Evolutionary conservation across 768 basidiomycete genomes (phyloP).

Genomic region (Podaxis mareebaensis): DNA sequence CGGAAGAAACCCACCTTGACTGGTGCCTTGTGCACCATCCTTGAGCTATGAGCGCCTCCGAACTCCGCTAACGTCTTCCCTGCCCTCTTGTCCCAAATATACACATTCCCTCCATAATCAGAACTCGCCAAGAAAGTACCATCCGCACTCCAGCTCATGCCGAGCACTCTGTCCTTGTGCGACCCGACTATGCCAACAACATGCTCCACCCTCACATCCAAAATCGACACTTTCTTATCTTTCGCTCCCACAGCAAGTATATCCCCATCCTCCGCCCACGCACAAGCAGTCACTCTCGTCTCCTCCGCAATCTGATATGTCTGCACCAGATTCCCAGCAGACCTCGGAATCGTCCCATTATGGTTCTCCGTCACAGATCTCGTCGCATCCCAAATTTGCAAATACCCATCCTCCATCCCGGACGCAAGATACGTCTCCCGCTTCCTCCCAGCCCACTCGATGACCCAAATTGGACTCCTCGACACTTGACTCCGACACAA

Average conservation of each 20-base stretch:
- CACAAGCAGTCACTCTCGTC: slow-evolving; percentile 19
- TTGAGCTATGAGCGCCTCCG: slow-evolving; percentile 60
- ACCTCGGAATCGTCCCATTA: slow-evolving; percentile 16
- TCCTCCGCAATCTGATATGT: slow-evolving; percentile 26
- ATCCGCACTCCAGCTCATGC: slow-evolving; percentile 74
- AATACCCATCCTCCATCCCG: slow-evolving; percentile 49
- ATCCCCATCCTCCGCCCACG: slow-evolving; percentile 58
- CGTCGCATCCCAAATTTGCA: slow-evolving; percentile 57
- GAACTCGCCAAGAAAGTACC: slow-evolving; percentile 81
- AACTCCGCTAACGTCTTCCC: slow-evolving; percentile 60
- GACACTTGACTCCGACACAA: slow-evolving; percentile 41
- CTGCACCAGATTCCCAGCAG: slow-evolving; percentile 7
- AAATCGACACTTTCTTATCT: slow-evolving; percentile 64
- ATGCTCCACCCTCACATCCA: slow-evolving; percentile 53
- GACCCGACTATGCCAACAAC: slow-evolving; percentile 50
- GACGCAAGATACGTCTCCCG: slow-evolving; percentile 47
- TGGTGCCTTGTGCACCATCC: slow-evolving; percentile 62
- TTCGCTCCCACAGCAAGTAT: slow-evolving; percentile 64
- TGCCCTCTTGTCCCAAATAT: slow-evolving; percentile 72
- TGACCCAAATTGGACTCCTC: slow-evolving; percentile 39
- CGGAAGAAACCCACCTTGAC: slow-evolving; percentile 42
- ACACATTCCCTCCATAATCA: slow-evolving; percentile 83
- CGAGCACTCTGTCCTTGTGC: slow-evolving; percentile 50
- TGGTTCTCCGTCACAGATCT: slow-evolving; percentile 29
- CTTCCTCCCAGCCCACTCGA: slow-evolving; percentile 51